phyloP scores from a whole-genome alignment of 2,329 filamentous ascomycete genomes.

The Paracoccidioides brasiliensis region DNA sequence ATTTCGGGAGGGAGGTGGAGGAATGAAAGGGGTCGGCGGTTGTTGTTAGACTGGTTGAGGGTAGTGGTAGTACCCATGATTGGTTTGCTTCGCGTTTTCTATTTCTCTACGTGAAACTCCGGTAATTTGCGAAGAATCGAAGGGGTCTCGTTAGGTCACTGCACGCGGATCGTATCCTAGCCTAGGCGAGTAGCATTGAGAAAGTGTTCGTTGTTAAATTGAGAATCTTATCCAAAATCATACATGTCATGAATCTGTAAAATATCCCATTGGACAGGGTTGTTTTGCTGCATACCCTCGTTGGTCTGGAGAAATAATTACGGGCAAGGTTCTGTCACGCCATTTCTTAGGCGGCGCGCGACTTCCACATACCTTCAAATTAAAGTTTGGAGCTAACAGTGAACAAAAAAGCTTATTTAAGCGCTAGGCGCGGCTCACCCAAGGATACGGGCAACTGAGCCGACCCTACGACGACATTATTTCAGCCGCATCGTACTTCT shows the following conservation, averaged over 20 bases:
- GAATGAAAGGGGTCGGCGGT: not conserved
- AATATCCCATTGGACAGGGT: not conserved
- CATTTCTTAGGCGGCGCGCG: not conserved
- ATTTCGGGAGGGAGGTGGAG: slow-evolving; percentile 2
- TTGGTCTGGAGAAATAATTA: not conserved
- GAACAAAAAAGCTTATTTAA: not conserved
- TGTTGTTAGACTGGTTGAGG: not conserved
- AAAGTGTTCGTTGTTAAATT: not conserved
- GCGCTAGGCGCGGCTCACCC: not conserved
- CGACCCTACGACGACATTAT: not conserved
- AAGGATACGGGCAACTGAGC: not conserved
- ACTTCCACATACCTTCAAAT: not conserved
- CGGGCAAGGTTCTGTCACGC: not conserved
- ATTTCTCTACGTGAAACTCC: not conserved
- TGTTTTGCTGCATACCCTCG: not conserved
- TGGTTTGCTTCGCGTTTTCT: not conserved
- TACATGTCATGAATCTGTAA: not conserved
- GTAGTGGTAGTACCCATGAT: not conserved
- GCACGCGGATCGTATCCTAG: not conserved
- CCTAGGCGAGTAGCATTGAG: not conserved
- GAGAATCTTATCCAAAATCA: not conserved
- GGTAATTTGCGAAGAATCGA: not conserved
- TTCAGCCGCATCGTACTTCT: too few relatives aligned
- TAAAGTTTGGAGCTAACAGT: not conserved
- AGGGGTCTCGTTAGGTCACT: not conserved